These are phyloP conservation scores for Pythium insidiosum DNA, from an alignment of 352 stramenopile species.

Conservation along the genomic window DNA sequence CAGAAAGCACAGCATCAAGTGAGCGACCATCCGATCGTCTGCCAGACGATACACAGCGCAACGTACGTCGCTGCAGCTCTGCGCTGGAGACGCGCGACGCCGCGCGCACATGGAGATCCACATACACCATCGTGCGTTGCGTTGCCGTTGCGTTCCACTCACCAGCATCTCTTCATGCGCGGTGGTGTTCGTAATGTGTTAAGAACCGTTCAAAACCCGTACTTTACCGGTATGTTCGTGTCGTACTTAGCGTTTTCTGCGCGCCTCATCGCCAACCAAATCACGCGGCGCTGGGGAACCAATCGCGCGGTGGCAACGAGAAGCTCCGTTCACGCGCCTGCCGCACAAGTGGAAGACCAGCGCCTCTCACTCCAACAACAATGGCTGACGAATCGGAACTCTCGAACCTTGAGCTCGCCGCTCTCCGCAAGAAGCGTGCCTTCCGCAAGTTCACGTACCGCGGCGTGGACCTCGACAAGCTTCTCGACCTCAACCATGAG, in stretches of 20 bases:
- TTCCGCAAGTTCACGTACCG: slow-evolving; percentile 99
- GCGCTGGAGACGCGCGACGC: slow-evolving; percentile 33
- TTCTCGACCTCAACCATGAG: slow-evolving; percentile 99
- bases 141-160: no score
- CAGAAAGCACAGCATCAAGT: no score
- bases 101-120: slow-evolving; percentile 65
- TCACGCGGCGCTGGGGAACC: no score
- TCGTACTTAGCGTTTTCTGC: no score
- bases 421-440: slow-evolving; percentile 98
- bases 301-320: no score
- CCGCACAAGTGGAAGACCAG: slow-evolving; percentile 19
- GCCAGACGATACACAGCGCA: no score
- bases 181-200: no score
- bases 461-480: slow-evolving; percentile 98
- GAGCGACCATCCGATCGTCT: no score
- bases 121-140: slow-evolving; percentile 48
- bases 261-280: slow-evolving; percentile 18
- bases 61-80: slow-evolving; percentile 62
- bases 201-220: no score
- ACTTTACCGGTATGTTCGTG: no score
- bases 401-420: slow-evolving; percentile 86
- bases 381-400: slow-evolving; percentile 49
- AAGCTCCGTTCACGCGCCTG: background rate
- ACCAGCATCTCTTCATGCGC: no score
- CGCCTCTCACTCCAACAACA: slow-evolving; percentile 23